A percentile compares a stretch with the other conserved stretches of the same genome.
Evolutionary conservation across 495 filamentous ascomycete genomes (phyloP).

Genomic region (Pseudoneurospora amorphoporcata): DNA sequence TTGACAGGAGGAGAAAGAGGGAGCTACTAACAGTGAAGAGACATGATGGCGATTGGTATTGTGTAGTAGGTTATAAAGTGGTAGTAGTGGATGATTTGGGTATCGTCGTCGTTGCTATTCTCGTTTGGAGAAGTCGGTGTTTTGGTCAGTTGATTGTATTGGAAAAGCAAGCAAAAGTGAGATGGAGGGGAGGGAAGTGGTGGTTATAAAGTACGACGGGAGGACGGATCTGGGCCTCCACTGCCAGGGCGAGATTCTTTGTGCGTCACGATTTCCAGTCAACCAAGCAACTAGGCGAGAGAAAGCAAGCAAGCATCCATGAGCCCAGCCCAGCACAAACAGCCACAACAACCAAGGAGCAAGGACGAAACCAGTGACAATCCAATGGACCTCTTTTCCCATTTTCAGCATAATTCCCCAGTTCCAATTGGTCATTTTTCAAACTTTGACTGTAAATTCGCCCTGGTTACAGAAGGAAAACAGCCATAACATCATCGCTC

Average conservation of each 20-base stretch:
- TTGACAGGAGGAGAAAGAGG: background rate
- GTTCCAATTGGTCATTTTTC: background rate
- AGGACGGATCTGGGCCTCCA: background rate
- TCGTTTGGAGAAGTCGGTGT: background rate
- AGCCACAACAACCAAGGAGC: background rate
- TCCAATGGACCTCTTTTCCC: background rate
- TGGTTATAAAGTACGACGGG: conserved; percentile 11
- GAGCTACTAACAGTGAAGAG: conserved; percentile 44
- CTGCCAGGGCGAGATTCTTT: conserved; percentile 7
- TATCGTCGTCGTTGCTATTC: background rate
- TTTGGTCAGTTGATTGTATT: conserved; percentile 3
- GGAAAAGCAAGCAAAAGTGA: conserved; percentile 2
- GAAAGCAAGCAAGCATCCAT: background rate
- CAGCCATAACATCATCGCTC: conserved; percentile 21
- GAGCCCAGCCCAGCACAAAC: background rate
- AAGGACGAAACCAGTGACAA: background rate
- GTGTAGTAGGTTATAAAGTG: background rate
- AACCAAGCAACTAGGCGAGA: background rate
- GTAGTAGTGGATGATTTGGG: background rate
- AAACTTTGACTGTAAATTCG: too few species aligned
- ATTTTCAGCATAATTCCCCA: background rate
- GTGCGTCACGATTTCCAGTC: conserved; percentile 20
- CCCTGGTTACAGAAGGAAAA: too few species aligned
- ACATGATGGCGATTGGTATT: conserved; percentile 34
- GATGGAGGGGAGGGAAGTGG: conserved; percentile 1